Conservation (phyloP, 2,329 filamentous ascomycete species). For the Talaromyces sp. region DNA sequence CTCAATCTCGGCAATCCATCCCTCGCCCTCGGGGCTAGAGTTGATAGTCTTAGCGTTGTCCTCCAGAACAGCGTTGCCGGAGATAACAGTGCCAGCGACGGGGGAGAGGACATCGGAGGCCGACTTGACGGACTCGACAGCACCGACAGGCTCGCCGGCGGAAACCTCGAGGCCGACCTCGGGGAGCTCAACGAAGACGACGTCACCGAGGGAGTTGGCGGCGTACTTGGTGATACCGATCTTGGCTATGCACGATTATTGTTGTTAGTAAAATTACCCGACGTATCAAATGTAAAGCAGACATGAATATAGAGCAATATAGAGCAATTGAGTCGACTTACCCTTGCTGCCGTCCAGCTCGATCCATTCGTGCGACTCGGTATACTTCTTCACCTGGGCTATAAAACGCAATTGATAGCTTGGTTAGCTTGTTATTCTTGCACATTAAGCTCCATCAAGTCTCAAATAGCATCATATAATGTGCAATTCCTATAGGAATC, state of each 20-base stretch:
- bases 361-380: constrained; percentile 98
- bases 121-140: constrained; percentile 97
- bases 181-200: constrained; percentile 96
- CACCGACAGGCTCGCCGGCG: constrained; percentile 83
- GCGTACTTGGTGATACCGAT: constrained; percentile 90
- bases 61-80: constrained; percentile 74
- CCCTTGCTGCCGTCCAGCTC: constrained; percentile 85
- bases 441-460: neutral
- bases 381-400: constrained; percentile 74
- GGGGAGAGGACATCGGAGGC: constrained; percentile 97
- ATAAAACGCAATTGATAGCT: constrained; percentile 18
- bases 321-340: constrained; percentile 15
- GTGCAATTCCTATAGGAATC: neutral
- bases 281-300: neutral
- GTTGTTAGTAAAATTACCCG: neutral
- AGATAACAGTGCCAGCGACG: constrained; percentile 73
- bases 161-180: constrained; percentile 67
- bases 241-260: constrained; percentile 54
- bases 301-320: neutral
- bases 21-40: constrained; percentile 83
- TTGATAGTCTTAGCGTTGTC: constrained; percentile 88
- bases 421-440: constrained; percentile 25
- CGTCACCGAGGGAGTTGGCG: constrained; percentile 87
- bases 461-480: neutral
- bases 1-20: constrained; percentile 90